These are phyloP conservation scores for Allium cepa DNA, from an alignment of 106 monocot genomes.

Conservation along the genomic window DNA sequence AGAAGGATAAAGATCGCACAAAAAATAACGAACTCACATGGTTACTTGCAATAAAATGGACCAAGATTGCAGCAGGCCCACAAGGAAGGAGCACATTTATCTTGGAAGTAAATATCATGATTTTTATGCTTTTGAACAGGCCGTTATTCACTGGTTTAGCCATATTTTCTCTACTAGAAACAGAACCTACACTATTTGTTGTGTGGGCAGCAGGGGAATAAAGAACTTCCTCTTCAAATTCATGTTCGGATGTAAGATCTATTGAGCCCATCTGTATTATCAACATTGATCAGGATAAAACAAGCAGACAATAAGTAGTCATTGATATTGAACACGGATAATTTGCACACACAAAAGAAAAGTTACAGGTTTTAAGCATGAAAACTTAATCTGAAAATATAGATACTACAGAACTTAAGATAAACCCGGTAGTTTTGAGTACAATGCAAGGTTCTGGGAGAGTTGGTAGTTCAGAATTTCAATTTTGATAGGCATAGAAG, in stretches of 20 bases:
- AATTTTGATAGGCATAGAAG: no score
- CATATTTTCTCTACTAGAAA: constrained; percentile 13
- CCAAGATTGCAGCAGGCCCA: constrained; percentile 55
- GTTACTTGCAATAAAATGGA: constrained; percentile 30
- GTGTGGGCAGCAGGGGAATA: constrained; percentile 20
- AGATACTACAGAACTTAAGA: no score
- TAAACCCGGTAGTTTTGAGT: no score
- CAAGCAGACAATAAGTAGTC: no score
- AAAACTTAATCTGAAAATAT: no score
- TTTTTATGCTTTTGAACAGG: constrained; percentile 36
- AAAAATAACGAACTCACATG: constrained; percentile 31
- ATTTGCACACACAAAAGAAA: no score
- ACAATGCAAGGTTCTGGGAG: no score
- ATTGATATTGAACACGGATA: no score
- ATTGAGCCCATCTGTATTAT: constrained; percentile 34
- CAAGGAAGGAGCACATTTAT: constrained; percentile 63
- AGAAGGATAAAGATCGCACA: neutral
- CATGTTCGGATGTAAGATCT: constrained; percentile 24
- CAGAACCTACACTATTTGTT: constrained; percentile 7
- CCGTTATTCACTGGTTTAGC: constrained; percentile 9
- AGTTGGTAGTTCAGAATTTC: no score
- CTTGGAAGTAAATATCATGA: constrained; percentile 52
- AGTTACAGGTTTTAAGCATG: no score
- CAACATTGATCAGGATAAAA: neutral
- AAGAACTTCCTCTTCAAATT: constrained; percentile 27